Evolutionary conservation across 257 asterid species (phyloP).

Genomic region (Anisodus acutangulus): DNA sequence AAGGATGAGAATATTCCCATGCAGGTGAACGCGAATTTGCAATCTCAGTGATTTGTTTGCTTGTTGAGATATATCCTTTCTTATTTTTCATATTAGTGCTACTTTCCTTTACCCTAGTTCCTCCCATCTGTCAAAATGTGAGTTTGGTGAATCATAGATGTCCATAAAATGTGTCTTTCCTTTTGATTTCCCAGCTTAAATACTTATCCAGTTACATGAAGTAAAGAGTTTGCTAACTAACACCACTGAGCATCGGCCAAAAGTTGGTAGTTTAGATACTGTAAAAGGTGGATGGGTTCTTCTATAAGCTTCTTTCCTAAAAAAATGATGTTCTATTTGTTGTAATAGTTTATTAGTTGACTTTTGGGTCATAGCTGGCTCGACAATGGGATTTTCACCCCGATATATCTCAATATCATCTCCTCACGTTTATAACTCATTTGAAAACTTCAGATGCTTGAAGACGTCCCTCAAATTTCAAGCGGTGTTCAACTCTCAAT

Average conservation of each 20-base stretch:
- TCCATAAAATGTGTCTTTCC: neutral
- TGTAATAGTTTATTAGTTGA: slow-evolving; percentile 19
- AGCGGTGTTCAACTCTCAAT: slow-evolving; percentile 88
- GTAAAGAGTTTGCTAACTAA: neutral
- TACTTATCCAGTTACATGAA: neutral
- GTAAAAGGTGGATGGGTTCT: neutral
- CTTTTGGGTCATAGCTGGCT: neutral
- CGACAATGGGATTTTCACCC: neutral
- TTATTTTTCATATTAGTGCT: neutral
- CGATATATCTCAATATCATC: slow-evolving; percentile 15
- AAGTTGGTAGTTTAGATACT: neutral
- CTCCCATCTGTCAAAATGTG: neutral
- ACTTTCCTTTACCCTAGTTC: neutral
- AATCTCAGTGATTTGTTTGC: neutral
- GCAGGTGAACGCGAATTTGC: slow-evolving; percentile 63
- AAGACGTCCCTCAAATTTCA: slow-evolving; percentile 85
- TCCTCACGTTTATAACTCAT: slow-evolving; percentile 14
- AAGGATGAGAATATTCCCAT: slow-evolving; percentile 88
- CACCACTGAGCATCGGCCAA: neutral
- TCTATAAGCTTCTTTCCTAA: neutral
- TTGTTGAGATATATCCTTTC: neutral
- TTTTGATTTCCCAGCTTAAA: neutral
- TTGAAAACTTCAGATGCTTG: slow-evolving; percentile 70
- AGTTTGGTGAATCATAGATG: neutral
- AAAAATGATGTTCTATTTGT: neutral